Percentiles rank a stretch among this genome's conserved stretches.
Conservation (phyloP, 2,329 filamentous ascomycete genomes). For the Beauveria sp. region DNA sequence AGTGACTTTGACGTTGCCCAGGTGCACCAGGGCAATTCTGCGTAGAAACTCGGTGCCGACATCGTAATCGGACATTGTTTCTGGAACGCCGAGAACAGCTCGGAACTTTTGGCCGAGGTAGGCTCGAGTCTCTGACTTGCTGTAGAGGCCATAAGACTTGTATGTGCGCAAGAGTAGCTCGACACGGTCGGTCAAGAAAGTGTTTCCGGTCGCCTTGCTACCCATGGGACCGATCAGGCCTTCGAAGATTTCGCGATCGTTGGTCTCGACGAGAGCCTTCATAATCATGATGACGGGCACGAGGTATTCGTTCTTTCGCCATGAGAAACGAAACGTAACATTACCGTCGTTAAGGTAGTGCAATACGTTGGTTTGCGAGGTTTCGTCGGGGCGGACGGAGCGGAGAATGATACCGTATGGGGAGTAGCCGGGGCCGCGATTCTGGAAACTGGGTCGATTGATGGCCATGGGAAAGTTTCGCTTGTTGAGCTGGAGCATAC, state of each 20-base stretch:
- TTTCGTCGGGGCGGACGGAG: constrained; percentile 92
- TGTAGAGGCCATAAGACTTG: constrained; percentile 82
- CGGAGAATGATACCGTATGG: constrained; percentile 85
- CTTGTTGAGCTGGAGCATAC: constrained; percentile 81
- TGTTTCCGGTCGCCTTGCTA: constrained; percentile 74
- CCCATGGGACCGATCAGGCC: constrained; percentile 73
- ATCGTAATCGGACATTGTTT: constrained; percentile 79
- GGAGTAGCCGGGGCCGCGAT: constrained; percentile 80
- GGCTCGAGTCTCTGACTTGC: constrained; percentile 69
- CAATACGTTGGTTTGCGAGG: constrained; percentile 92
- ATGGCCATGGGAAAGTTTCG: constrained; percentile 96
- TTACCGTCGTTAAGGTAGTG: constrained; percentile 96
- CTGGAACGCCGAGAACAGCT: constrained; percentile 74
- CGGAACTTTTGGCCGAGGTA: constrained; percentile 90
- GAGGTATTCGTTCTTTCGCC: constrained; percentile 96
- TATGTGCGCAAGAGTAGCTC: constrained; percentile 89
- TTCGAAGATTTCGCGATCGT: constrained; percentile 93
- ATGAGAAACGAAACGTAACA: constrained; percentile 94
- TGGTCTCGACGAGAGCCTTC: constrained; percentile 91
- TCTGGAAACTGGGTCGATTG: constrained; percentile 79
- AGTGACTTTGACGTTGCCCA: constrained; percentile 79
- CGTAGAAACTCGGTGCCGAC: constrained; percentile 86
- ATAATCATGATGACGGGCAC: constrained; percentile 94
- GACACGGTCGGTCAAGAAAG: constrained; percentile 89
- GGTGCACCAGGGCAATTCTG: constrained; percentile 82